Percentiles rank a stretch among this genome's conserved stretches.
phyloP scores from a whole-genome alignment of 2,329 filamentous ascomycete genomes.

The Aspergillus sp. region DNA sequence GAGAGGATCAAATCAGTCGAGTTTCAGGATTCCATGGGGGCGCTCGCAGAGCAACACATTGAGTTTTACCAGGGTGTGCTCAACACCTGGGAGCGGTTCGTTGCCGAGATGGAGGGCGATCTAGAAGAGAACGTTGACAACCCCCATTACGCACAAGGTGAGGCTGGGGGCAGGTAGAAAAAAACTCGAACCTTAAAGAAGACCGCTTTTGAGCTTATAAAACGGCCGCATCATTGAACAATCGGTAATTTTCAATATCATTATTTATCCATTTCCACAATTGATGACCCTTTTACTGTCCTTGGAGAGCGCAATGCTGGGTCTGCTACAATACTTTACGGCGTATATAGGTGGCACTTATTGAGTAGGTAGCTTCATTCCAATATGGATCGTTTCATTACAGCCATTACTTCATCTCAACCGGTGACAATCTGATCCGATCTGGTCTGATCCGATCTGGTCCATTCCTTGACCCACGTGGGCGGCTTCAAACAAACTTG shows the following conservation, averaged over 20 bases:
- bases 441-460: background rate
- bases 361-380: background rate
- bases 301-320: conserved; percentile 1
- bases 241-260: background rate
- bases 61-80: conserved; percentile 80
- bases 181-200: background rate
- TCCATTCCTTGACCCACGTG: no score
- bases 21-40: conserved; percentile 83
- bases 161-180: background rate
- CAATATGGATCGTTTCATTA: background rate
- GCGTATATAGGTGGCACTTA: conserved; percentile 2
- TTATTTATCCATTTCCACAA: background rate
- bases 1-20: conserved; percentile 94
- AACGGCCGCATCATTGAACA: background rate
- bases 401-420: background rate
- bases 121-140: conserved; percentile 22
- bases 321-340: conserved; percentile 2
- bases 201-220: background rate
- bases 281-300: background rate
- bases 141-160: background rate
- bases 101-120: conserved; percentile 81
- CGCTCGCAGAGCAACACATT: conserved; percentile 79
- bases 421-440: background rate
- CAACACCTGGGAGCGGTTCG: conserved; percentile 83
- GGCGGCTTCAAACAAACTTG: no score